Percentiles rank a stretch among this genome's conserved stretches.
Evolutionary conservation across 345 rosid species (phyloP).

Genomic region (Trapa bicornis): DNA sequence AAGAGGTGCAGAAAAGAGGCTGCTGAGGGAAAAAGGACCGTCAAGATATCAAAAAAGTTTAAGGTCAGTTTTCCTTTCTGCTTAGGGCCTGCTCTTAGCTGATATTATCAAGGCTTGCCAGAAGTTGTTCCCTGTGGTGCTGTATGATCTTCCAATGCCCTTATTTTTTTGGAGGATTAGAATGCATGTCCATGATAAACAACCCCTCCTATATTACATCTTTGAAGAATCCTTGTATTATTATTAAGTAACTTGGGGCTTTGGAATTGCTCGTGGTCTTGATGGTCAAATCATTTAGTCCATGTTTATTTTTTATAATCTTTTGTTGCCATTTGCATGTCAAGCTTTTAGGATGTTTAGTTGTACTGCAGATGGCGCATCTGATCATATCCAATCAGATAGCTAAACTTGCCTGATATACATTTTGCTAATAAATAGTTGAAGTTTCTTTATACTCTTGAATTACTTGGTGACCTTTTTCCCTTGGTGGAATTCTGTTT

Average conservation of each 20-base stretch:
- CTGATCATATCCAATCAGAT: too few species aligned
- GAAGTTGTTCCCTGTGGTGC: not conserved
- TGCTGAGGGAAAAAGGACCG: conserved; percentile 8
- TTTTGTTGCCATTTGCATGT: too few species aligned
- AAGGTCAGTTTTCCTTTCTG: conserved; percentile 1
- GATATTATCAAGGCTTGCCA: not conserved
- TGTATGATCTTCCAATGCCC: not conserved
- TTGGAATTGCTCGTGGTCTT: too few species aligned
- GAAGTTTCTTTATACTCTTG: too few species aligned
- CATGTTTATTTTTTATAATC: too few species aligned
- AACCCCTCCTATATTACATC: not conserved
- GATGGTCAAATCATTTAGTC: too few species aligned
- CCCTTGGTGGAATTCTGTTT: too few species aligned
- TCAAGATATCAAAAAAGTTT: conserved; percentile 12
- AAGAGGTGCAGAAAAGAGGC: conserved; percentile 27
- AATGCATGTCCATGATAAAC: not conserved
- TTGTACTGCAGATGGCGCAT: too few species aligned
- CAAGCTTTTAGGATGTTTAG: too few species aligned
- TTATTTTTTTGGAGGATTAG: not conserved
- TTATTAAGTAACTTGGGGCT: not conserved
- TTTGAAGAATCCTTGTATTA: not conserved
- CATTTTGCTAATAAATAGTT: too few species aligned
- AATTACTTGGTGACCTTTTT: too few species aligned
- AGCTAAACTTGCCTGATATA: too few species aligned
- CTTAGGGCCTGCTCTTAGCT: not conserved